Percentiles rank a stretch among this genome's conserved stretches.
Conservation (phyloP, 805 yeast genomes). For the Barnettozyma sucrosica region DNA sequence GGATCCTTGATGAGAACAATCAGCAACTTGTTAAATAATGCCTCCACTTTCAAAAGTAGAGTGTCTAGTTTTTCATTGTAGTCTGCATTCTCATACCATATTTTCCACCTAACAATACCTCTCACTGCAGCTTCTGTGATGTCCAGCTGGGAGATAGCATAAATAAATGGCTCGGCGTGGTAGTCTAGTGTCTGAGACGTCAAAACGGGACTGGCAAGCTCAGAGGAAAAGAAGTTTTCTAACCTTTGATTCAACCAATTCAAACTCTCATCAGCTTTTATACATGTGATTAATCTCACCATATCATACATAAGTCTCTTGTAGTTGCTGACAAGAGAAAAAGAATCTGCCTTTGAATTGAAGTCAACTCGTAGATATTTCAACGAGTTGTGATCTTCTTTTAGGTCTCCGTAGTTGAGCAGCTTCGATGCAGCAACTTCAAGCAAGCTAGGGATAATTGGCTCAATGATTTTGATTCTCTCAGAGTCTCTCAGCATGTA, state of each 20-base stretch:
- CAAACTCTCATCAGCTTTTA: conserved; percentile 74
- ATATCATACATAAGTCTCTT: conserved; percentile 85
- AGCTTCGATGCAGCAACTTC: conserved; percentile 75
- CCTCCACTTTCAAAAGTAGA: conserved; percentile 53
- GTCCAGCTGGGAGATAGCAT: conserved; percentile 76
- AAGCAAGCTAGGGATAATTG: conserved; percentile 59
- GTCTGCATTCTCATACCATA: conserved; percentile 68
- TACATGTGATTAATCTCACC: conserved; percentile 80
- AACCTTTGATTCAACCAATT: conserved; percentile 75
- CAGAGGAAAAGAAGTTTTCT: conserved; percentile 65
- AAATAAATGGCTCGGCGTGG: conserved; percentile 61
- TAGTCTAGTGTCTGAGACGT: conserved; percentile 47
- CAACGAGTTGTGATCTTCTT: conserved; percentile 58
- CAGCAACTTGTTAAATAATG: conserved; percentile 66
- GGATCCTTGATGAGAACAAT: conserved; percentile 78
- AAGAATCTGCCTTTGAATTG: conserved; percentile 77
- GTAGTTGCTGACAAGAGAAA: conserved; percentile 71
- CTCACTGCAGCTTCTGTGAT: conserved; percentile 85
- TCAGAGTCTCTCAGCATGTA: conserved; percentile 77
- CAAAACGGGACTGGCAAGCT: conserved; percentile 60
- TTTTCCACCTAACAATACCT: conserved; percentile 92
- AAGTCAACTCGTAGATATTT: conserved; percentile 78
- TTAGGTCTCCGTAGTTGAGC: conserved; percentile 62
- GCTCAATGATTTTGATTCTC: conserved; percentile 44
- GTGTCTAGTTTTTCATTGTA: conserved; percentile 47